Evolutionary conservation across 1,139 yeast genomes (phyloP).

Genomic region (Magnusiomyces magnusii): DNA sequence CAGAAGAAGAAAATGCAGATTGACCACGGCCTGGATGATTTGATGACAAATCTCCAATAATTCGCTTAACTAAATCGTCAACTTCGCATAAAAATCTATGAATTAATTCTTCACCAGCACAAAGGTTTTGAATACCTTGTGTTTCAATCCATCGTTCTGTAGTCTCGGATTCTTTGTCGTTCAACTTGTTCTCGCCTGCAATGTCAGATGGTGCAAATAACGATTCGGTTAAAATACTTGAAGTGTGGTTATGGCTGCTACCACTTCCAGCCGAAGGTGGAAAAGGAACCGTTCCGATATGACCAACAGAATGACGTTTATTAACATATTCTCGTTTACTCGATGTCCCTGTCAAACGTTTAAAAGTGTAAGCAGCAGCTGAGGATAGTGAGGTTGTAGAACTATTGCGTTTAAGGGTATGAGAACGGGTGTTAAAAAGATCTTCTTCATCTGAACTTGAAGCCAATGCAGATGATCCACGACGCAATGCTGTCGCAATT

Average conservation of each 20-base stretch:
- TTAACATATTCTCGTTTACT: conserved; percentile 22
- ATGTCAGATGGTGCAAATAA: conserved; percentile 31
- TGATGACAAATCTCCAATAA: conserved; percentile 30
- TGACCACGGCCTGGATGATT: conserved; percentile 24
- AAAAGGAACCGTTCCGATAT: conserved; percentile 11
- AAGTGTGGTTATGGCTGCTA: background rate
- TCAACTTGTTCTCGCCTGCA: conserved; percentile 30
- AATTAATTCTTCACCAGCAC: conserved; percentile 34
- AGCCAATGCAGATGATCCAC: conserved; percentile 7
- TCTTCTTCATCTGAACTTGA: background rate
- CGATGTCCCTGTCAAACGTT: conserved; percentile 21
- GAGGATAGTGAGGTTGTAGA: conserved; percentile 14
- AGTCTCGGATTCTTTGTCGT: conserved; percentile 33
- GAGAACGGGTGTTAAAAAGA: background rate
- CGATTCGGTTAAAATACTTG: conserved; percentile 17
- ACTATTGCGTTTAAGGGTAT: conserved; percentile 12
- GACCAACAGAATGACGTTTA: conserved; percentile 28
- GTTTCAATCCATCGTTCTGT: conserved; percentile 31
- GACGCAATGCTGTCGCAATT: conserved; percentile 22
- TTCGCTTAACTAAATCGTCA: conserved; percentile 30
- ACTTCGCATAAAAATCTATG: conserved; percentile 35
- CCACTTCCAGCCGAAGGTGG: conserved; percentile 9
- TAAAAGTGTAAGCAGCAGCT: conserved; percentile 23
- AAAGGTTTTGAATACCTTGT: conserved; percentile 31
- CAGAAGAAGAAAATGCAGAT: conserved; percentile 25